phyloP scores from a whole-genome alignment of 116 monocot species.

The Papilionanthe hybrid region DNA sequence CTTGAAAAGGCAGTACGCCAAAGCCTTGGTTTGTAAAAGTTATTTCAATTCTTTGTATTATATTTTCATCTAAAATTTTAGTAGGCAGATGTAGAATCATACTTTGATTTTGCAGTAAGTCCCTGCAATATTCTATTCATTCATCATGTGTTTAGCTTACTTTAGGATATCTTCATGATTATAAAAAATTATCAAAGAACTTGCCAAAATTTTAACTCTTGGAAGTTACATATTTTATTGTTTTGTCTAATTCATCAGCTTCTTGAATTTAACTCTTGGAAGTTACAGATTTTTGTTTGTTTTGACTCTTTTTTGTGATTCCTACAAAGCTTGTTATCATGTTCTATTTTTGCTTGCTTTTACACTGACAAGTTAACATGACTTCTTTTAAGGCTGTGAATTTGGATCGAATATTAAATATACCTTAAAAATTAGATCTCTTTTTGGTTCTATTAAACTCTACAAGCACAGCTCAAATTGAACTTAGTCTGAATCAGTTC shows the following conservation, averaged over 20 bases:
- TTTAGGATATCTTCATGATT: slow-evolving; percentile 3
- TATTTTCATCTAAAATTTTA: not conserved
- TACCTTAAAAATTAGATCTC: not conserved
- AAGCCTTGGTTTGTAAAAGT: slow-evolving; percentile 69
- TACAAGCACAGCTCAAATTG: not conserved
- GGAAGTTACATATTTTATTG: not conserved
- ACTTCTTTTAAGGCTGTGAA: not conserved
- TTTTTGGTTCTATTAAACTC: not conserved
- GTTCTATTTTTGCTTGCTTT: not conserved
- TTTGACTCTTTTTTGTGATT: not conserved
- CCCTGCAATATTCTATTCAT: not conserved
- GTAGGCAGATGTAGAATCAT: not conserved
- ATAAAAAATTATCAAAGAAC: not conserved
- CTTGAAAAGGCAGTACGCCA: slow-evolving; percentile 71
- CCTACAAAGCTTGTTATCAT: not conserved
- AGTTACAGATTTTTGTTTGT: not conserved
- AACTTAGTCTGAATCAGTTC: not conserved
- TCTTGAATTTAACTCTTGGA: not conserved
- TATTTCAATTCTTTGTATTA: not conserved
- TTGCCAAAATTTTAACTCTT: not conserved
- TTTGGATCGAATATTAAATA: not conserved
- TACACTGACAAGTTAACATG: not conserved
- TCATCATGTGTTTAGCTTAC: not conserved
- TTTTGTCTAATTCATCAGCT: not conserved
- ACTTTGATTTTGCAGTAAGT: not conserved